Percentiles rank a stretch among this genome's conserved stretches.
These are phyloP conservation scores for Capsella rubella DNA, from an alignment of 441 rosid genomes.

Conservation along the genomic window DNA sequence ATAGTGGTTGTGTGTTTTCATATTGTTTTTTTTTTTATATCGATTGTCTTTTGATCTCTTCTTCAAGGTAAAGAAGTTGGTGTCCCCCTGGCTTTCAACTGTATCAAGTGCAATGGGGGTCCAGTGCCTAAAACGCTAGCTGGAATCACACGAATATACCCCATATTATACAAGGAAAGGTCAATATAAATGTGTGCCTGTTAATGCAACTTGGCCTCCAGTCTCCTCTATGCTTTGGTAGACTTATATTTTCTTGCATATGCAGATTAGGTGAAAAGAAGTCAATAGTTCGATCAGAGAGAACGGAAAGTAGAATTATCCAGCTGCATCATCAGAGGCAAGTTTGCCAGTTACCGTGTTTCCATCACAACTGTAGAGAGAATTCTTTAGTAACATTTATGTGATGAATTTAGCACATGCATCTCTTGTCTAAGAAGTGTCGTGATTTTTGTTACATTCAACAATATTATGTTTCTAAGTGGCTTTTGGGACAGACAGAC, in stretches of 20 bases:
- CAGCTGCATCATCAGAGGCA: slow-evolving; percentile 69
- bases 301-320: slow-evolving; percentile 68
- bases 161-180: slow-evolving; percentile 94
- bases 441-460: slow-evolving; percentile 17
- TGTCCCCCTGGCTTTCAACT: slow-evolving; percentile 85
- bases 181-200: slow-evolving; percentile 45
- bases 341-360: slow-evolving; percentile 14
- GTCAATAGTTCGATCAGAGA: slow-evolving; percentile 88
- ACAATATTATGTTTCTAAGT: neutral
- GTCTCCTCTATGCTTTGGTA: slow-evolving; percentile 23
- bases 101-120: slow-evolving; percentile 94
- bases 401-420: slow-evolving; percentile 28
- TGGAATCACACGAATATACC: slow-evolving; percentile 90
- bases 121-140: slow-evolving; percentile 78
- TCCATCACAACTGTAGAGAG: slow-evolving; percentile 14
- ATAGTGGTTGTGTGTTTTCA: slow-evolving; percentile 26
- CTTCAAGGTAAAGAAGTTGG: slow-evolving; percentile 68
- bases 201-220: slow-evolving; percentile 33
- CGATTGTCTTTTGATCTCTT: slow-evolving; percentile 43
- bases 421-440: slow-evolving; percentile 22
- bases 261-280: slow-evolving; percentile 66
- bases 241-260: slow-evolving; percentile 31
- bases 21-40: slow-evolving; percentile 37
- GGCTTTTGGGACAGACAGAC: neutral
- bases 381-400: slow-evolving; percentile 22